Base-by-base conservation (phyloP, 1,139 yeast genomes). In the Scheffersomyces lignicola region DNA sequence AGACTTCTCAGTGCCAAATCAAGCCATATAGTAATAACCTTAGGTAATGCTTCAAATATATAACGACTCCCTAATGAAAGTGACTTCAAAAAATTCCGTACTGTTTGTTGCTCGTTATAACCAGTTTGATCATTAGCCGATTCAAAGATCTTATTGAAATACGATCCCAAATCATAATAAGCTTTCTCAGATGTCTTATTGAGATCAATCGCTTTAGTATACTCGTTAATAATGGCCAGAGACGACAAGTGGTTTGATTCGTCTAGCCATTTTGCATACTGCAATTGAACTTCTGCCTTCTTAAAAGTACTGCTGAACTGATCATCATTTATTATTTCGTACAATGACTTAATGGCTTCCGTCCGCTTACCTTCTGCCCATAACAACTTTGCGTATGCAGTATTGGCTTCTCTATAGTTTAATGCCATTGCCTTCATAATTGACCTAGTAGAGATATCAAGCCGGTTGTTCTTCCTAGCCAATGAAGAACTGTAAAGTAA, bases 321-420 rank as follows among this genome's bases (percentile, higher is more conserved):
- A 38, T 50, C 49, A 11, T 39, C 37, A 15, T 45, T 41, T 7
- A 51, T 60, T 37, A 78, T 58, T 44, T 75, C 70, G 43, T 75
- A 57, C 32, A 90, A 65, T 7, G 80, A 71, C 35, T 83, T 79
- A 27, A 92, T 72, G 0, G 98, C 98, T 47, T 89, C 83, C 13
- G 92, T 78, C 43, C 81, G 89, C 43, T 88, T 94, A 1, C 95
- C 96, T 53, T 87, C 89, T 1, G 80, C 83, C 97, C 98, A 92
- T 33, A 89, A 59, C 7, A 94, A 69, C 39, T 86, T 81, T 0
- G 97, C 87, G 56, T 86, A 85, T 54, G 89, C 96, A 26, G 84
- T 67, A 40, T 80, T 82, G 1, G 94, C 88, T 16, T 70, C 66
- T 21, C 68, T 67, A 24, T 71, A 65, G 26, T 62, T 53, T 11